Evolutionary conservation across 225 moss, liverwort and hornwort genomes (phyloP).

Genomic region (Anthoceros angustus): DNA sequence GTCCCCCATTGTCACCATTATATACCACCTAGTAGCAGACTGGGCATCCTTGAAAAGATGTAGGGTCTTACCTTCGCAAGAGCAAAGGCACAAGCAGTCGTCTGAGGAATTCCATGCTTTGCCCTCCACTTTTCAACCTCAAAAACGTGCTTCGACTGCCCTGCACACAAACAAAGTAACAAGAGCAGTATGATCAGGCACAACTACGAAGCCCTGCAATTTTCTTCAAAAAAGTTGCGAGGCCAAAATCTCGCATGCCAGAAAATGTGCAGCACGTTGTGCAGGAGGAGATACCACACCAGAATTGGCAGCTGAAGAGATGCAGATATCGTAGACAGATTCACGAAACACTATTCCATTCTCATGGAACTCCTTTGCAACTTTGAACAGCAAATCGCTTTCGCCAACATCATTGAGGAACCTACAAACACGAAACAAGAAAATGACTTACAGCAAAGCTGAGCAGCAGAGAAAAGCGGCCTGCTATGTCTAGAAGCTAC

Average conservation of each 20-base stretch:
- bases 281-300: slow-evolving; percentile 10
- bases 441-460: neutral
- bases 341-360: slow-evolving; percentile 22
- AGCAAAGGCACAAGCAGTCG: slow-evolving; percentile 28
- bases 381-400: slow-evolving; percentile 17
- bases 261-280: neutral
- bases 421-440: slow-evolving; percentile 10
- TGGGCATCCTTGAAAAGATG: too few relatives aligned
- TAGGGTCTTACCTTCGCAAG: slow-evolving; percentile 22
- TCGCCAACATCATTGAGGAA: slow-evolving; percentile 26
- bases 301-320: slow-evolving; percentile 33
- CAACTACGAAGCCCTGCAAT: neutral
- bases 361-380: slow-evolving; percentile 29
- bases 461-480: neutral
- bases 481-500: neutral
- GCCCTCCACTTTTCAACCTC: slow-evolving; percentile 30
- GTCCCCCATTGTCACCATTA: neutral
- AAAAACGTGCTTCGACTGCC: slow-evolving; percentile 22
- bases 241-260: neutral
- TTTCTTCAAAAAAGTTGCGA: neutral
- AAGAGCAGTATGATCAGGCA: neutral
- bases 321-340: slow-evolving; percentile 30
- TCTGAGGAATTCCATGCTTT: slow-evolving; percentile 18
- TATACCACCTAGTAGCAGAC: too few relatives aligned
- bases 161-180: slow-evolving; percentile 11